Conservation (phyloP, 2,329 filamentous ascomycete species). For the Emergomyces pasteurianus region DNA sequence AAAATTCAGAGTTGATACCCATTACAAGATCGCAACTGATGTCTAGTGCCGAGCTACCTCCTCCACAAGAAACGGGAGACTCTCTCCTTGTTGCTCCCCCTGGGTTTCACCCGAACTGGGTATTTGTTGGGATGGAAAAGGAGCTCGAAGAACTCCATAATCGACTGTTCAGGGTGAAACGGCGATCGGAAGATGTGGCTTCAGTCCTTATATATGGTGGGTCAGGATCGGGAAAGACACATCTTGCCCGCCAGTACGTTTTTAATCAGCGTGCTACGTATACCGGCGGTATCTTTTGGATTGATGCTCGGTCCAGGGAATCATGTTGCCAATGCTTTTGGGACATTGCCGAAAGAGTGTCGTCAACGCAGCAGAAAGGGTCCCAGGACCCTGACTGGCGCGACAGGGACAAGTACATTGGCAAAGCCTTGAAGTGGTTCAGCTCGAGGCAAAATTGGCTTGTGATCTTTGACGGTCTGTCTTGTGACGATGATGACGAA, state of each 20-base stretch:
- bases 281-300: slow-evolving; percentile 58
- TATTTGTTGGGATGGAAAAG: slow-evolving; percentile 49
- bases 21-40: slow-evolving; percentile 17
- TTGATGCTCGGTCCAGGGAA: slow-evolving; percentile 48
- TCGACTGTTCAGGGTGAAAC: slow-evolving; percentile 47
- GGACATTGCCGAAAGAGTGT: slow-evolving; percentile 51
- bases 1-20: slow-evolving; percentile 14
- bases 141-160: slow-evolving; percentile 48
- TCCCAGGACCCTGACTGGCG: slow-evolving; percentile 26
- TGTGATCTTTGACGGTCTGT: slow-evolving; percentile 54
- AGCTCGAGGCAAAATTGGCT: slow-evolving; percentile 52
- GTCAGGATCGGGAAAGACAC: slow-evolving; percentile 57
- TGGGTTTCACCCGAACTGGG: slow-evolving; percentile 50
- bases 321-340: slow-evolving; percentile 52
- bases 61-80: slow-evolving; percentile 13
- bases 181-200: slow-evolving; percentile 46
- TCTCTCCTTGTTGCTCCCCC: slow-evolving; percentile 39
- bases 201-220: slow-evolving; percentile 54
- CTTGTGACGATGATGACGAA: slow-evolving; percentile 45
- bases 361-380: slow-evolving; percentile 34
- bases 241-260: slow-evolving; percentile 56
- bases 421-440: slow-evolving; percentile 50
- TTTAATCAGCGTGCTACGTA: slow-evolving; percentile 48
- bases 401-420: slow-evolving; percentile 40
- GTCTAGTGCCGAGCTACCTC: slow-evolving; percentile 15